These are phyloP conservation scores for Candida yuanshanica DNA, from an alignment of 805 yeast genomes.

Conservation along the genomic window DNA sequence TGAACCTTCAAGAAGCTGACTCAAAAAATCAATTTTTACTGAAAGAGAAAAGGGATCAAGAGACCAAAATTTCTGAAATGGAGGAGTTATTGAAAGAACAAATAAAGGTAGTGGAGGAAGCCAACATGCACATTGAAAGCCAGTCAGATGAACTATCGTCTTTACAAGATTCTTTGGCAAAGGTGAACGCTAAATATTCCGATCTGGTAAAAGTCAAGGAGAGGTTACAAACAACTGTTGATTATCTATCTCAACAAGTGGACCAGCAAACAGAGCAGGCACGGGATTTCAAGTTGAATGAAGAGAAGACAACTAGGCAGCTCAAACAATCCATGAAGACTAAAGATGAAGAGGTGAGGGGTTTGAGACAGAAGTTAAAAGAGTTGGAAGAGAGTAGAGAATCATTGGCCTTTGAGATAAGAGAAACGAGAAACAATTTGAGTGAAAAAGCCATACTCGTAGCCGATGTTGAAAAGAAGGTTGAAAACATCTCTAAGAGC, in stretches of 20 bases:
- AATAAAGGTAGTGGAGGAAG: conserved; percentile 4
- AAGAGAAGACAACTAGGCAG: background rate
- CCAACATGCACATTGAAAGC: conserved; percentile 5
- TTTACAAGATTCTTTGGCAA: background rate
- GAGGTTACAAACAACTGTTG: background rate
- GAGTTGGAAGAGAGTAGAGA: background rate
- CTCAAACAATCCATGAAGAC: background rate
- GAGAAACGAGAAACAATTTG: conserved; percentile 8
- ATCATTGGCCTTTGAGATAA: conserved; percentile 1
- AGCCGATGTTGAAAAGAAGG: conserved; percentile 2
- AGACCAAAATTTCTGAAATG: background rate
- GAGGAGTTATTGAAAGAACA: conserved; percentile 1
- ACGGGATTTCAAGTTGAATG: background rate
- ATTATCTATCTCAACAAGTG: background rate
- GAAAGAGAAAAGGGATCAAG: background rate
- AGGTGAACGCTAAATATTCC: background rate
- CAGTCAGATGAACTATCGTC: background rate
- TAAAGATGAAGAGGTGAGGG: conserved; percentile 14
- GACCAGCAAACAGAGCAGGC: background rate
- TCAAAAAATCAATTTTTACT: background rate
- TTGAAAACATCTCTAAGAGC: conserved; percentile 1
- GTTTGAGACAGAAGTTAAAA: conserved; percentile 4
- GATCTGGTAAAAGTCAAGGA: background rate
- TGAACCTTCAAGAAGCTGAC: background rate
- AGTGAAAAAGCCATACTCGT: conserved; percentile 9